Evolutionary conservation across 371 early-diverging fungal species (phyloP), one percentile per base, ranked within the genome.

Genomic region (Mortierella sp.): DNA sequence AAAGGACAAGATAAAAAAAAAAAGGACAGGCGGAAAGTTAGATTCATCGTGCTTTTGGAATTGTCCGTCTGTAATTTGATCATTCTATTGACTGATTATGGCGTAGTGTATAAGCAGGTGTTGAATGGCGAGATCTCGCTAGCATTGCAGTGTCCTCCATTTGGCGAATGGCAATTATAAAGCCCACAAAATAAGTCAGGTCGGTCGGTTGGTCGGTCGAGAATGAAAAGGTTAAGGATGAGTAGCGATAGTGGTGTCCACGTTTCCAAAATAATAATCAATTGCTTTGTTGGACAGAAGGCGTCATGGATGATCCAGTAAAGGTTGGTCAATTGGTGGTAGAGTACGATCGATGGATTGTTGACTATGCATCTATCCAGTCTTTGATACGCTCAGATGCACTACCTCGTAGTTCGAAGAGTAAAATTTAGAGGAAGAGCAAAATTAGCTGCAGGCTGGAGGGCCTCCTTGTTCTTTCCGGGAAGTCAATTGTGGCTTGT

Each of bases 321-420:
- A 55, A 55, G 9, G 24, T 11, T 28, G 30, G 4, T 55, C 28
- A 28, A 55, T 11, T 9, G 28, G 20, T 5, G 24, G 55, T 5
- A 37, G n/a, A 20, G 5, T 32, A 35, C 40, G 40, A 63, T 71
- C 72, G 72, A 71, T 71, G 72, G 72, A 64, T 71, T 9, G 37
- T 18, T 59, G 28, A 20, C 64, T 20, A 49, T 68, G 20, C 24
- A 59, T 72, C 60, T 66, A 54, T 72, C 54, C 49, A 37, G 45
- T 66, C 22, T 35, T 20, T 49, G 40, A 22, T 16, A 52, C 32
- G n/a, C 26, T 35, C 51, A 43, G 67, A 67, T 73, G 74, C 59
- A 64, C 68, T 73, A 73, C 74, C 74, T 73, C 74, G 74, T 68
- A 68, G 68, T 69, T 62, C 70, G 73, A 73, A 67, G 72, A 73